phyloP scores from a whole-genome alignment of 2,329 filamentous ascomycete genomes.

The Xylaria multiplex region DNA sequence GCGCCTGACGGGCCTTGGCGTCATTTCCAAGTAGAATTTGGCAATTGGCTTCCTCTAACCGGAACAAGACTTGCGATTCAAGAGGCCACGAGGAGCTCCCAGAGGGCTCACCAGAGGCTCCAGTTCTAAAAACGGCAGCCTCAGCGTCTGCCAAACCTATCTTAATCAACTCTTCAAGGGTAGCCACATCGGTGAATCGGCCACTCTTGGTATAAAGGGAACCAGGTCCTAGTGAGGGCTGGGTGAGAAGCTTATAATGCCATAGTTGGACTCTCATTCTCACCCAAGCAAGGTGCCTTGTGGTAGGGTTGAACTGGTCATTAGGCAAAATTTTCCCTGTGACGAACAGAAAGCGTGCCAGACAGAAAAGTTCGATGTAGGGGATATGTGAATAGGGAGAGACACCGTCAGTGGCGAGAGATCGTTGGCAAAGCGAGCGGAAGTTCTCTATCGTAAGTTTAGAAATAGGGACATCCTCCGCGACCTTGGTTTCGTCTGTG shows the following conservation, averaged over 20 bases:
- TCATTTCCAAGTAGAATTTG: slow-evolving; percentile 87
- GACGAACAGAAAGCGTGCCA: slow-evolving; percentile 69
- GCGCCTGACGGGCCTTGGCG: slow-evolving; percentile 74
- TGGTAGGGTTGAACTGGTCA: slow-evolving; percentile 49
- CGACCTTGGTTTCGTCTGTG: neutral
- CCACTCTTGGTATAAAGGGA: slow-evolving; percentile 66
- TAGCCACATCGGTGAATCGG: slow-evolving; percentile 68
- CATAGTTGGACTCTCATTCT: slow-evolving; percentile 78
- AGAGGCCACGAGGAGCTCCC: slow-evolving; percentile 52
- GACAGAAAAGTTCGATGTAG: slow-evolving; percentile 81
- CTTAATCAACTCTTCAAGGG: slow-evolving; percentile 62
- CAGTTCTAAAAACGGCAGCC: slow-evolving; percentile 30
- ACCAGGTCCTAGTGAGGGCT: slow-evolving; percentile 64
- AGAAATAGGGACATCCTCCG: neutral
- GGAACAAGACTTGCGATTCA: slow-evolving; percentile 72
- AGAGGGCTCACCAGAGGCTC: slow-evolving; percentile 39
- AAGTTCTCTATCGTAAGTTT: slow-evolving; percentile 38
- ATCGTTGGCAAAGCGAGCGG: slow-evolving; percentile 64
- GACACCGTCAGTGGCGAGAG: slow-evolving; percentile 83
- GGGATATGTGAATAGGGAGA: slow-evolving; percentile 87
- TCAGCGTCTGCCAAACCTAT: slow-evolving; percentile 57
- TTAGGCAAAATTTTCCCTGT: slow-evolving; percentile 45
- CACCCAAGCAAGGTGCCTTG: slow-evolving; percentile 62
- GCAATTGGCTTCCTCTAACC: slow-evolving; percentile 84
- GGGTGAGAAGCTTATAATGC: slow-evolving; percentile 69